These are phyloP conservation scores for Pseudoscleropodium purum DNA, from an alignment of 225 moss, liverwort and hornwort species.

Conservation along the genomic window DNA sequence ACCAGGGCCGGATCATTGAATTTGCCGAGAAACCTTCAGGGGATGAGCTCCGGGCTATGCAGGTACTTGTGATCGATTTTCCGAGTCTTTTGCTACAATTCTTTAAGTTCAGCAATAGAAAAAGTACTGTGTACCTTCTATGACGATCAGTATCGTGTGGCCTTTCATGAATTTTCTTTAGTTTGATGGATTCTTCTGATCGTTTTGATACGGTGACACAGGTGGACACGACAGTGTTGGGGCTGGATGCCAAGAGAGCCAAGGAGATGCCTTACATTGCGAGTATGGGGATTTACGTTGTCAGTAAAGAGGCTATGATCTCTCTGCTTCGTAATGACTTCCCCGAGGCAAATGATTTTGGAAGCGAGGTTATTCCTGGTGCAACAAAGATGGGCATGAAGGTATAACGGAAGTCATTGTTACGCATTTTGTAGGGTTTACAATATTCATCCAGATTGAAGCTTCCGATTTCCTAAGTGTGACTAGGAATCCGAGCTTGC, in stretches of 20 bases:
- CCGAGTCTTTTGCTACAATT: not conserved
- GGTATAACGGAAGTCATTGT: not conserved
- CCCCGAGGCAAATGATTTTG: conserved; percentile 92
- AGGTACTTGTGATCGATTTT: not conserved
- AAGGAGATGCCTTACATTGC: conserved; percentile 94
- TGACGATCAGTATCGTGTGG: not conserved
- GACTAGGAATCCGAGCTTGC: not conserved
- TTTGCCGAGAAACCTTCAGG: conserved; percentile 88
- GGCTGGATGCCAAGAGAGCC: conserved; percentile 70
- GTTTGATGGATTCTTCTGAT: not conserved
- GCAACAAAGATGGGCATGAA: conserved; percentile 85
- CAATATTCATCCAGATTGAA: not conserved
- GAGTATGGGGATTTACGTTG: conserved; percentile 98
- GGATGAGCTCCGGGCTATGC: conserved; percentile 74
- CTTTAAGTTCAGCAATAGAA: not conserved
- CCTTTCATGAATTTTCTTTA: not conserved
- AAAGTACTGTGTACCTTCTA: not conserved
- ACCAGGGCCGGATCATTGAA: conserved; percentile 68
- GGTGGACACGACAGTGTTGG: conserved; percentile 85
- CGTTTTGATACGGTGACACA: not conserved
- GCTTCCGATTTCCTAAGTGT: not conserved
- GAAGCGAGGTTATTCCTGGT: conserved; percentile 97
- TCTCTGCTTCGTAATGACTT: conserved; percentile 70
- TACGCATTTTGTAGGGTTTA: not conserved
- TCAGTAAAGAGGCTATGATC: conserved; percentile 93